Conservation (phyloP, 2,329 filamentous ascomycete genomes). For the Trichoderma sp. region DNA sequence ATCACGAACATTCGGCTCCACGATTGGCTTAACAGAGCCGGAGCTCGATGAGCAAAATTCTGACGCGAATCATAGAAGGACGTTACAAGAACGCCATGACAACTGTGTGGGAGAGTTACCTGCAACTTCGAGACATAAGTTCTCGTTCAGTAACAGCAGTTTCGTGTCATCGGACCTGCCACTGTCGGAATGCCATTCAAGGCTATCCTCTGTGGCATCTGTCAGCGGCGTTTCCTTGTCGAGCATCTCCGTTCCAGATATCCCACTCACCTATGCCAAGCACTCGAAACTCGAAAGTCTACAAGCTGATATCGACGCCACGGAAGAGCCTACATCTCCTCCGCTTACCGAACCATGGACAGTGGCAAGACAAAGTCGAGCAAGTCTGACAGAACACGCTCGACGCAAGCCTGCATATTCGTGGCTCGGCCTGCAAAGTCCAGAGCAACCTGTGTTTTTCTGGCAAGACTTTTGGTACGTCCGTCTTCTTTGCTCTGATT, state of each 20-base stretch:
- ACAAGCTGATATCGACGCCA: constrained; percentile 23
- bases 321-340: constrained; percentile 13
- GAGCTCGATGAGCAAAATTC: neutral
- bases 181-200: constrained; percentile 52
- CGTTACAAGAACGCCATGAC: neutral
- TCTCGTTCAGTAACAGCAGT: constrained; percentile 56
- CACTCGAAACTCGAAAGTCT: constrained; percentile 35
- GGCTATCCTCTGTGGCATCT: constrained; percentile 58
- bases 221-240: constrained; percentile 47
- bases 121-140: constrained; percentile 34
- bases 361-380: neutral
- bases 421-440: constrained; percentile 31
- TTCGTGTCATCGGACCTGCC: constrained; percentile 54
- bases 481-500: neutral
- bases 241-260: constrained; percentile 42
- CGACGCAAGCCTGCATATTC: constrained; percentile 35
- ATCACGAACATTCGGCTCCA: neutral
- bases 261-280: constrained; percentile 44
- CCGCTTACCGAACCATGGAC: neutral
- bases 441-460: neutral
- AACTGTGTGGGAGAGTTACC: neutral
- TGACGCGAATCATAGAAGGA: constrained; percentile 7
- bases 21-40: neutral
- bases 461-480: constrained; percentile 6
- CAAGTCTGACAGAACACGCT: constrained; percentile 5